These are phyloP conservation scores for Vanilla planifolia DNA, from an alignment of 106 monocot genomes.

Conservation along the genomic window DNA sequence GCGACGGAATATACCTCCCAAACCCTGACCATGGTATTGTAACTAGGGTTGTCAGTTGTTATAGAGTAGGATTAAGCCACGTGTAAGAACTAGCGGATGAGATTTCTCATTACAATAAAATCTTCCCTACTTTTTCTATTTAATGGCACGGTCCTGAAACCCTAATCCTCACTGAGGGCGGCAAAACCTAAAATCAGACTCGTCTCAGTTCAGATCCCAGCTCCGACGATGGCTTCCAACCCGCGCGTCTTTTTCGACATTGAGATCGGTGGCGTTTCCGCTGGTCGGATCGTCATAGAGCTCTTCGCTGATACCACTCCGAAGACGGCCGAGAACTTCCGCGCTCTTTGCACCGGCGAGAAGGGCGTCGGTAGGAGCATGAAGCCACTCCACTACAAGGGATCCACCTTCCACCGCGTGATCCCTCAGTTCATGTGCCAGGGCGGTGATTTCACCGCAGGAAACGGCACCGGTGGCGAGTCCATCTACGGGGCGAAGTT, in stretches of 20 bases:
- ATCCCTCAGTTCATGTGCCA: constrained; percentile 92
- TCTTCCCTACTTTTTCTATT: background rate
- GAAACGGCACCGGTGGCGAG: constrained; percentile 85
- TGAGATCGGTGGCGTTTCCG: constrained; percentile 28
- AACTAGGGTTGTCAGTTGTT: background rate
- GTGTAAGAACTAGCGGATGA: background rate
- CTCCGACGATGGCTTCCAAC: constrained; percentile 22
- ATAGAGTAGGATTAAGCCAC: background rate
- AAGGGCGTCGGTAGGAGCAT: constrained; percentile 52
- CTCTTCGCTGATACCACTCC: constrained; percentile 46
- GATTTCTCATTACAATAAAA: background rate
- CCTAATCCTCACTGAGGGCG: background rate
- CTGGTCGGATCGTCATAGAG: constrained; percentile 57
- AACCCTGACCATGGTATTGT: background rate
- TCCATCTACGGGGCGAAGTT: constrained; percentile 78
- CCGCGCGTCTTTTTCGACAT: constrained; percentile 55
- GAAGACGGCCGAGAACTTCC: constrained; percentile 42
- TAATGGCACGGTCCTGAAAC: background rate
- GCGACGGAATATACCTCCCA: background rate
- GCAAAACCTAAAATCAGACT: background rate
- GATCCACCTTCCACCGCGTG: constrained; percentile 72
- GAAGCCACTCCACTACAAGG: constrained; percentile 84
- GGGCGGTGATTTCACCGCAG: constrained; percentile 88
- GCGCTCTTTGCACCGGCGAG: constrained; percentile 81
- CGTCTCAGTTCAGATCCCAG: background rate